Conservation (phyloP, 2,329 filamentous ascomycete genomes). For the Acarospora socialis region DNA sequence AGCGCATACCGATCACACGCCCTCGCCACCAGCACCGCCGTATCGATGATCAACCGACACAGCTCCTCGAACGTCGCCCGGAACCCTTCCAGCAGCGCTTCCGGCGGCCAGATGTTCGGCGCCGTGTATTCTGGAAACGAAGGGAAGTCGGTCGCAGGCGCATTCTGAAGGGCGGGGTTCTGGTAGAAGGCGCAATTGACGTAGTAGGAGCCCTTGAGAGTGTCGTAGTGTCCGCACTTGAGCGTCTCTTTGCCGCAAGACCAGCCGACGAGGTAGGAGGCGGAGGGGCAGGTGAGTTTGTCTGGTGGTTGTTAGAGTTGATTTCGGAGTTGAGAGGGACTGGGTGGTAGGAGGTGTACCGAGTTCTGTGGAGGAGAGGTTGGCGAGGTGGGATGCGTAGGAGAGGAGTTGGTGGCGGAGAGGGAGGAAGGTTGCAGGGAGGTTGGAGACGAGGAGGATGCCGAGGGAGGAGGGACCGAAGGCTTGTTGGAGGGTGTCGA, state of each 20-base stretch:
- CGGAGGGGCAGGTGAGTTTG: constrained; percentile 27
- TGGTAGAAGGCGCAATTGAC: constrained; percentile 45
- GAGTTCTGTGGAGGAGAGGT: constrained; percentile 56
- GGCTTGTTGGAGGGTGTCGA: constrained; percentile 41
- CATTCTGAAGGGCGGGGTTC: constrained; percentile 21
- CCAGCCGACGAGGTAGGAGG: constrained; percentile 51
- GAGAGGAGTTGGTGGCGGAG: constrained; percentile 64
- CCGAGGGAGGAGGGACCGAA: constrained; percentile 86
- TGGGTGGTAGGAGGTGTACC: constrained; percentile 33
- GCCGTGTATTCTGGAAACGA: constrained; percentile 78
- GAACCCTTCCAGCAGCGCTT: constrained; percentile 60
- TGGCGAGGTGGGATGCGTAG: constrained; percentile 78
- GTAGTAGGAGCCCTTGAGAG: constrained; percentile 50
- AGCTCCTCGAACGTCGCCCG: constrained; percentile 56
- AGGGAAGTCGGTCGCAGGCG: constrained; percentile 15
- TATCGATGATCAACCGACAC: constrained; percentile 76
- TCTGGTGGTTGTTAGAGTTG: constrained; percentile 40
- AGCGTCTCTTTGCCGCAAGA: constrained; percentile 50
- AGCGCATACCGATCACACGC: constrained; percentile 79
- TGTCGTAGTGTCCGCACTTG: constrained; percentile 46
- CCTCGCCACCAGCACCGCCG: constrained; percentile 73
- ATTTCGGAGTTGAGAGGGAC: constrained; percentile 23
- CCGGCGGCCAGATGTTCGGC: constrained; percentile 74
- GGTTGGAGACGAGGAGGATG: constrained; percentile 82
- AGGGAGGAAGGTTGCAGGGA: constrained; percentile 56